Evolutionary conservation across 352 stramenopile genomes (phyloP).

Genomic region (Aphanomyces cochlioides): DNA sequence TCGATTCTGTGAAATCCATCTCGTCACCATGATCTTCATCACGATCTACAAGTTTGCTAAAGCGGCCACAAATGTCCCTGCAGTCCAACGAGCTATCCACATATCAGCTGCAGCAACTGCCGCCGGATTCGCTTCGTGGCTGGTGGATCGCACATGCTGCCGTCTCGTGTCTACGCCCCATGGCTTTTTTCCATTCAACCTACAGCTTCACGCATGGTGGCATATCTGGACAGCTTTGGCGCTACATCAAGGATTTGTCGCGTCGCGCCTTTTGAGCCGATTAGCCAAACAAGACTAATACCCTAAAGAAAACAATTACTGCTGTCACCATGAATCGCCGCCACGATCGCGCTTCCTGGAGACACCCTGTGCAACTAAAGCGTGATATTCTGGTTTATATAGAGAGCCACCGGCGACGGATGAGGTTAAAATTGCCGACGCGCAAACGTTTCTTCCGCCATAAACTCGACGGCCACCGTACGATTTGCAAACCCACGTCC

Average conservation of each 20-base stretch:
- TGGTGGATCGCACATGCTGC: neutral
- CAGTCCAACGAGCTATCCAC: neutral
- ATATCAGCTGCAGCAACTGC: neutral
- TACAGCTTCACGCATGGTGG: constrained; percentile 13
- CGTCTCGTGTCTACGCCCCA: neutral
- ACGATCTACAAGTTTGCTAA: neutral
- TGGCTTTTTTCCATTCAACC: neutral
- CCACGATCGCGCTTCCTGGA: neutral
- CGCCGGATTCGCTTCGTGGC: neutral
- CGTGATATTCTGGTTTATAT: neutral
- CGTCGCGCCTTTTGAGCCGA: neutral
- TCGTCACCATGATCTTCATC: constrained; percentile 8
- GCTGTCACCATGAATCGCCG: neutral
- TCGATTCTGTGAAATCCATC: constrained; percentile 9
- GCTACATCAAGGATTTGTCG: neutral
- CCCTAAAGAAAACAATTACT: neutral
- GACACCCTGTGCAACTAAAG: constrained; percentile 1
- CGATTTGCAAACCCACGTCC: constrained; percentile 92
- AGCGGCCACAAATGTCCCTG: neutral
- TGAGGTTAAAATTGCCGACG: constrained; percentile 51
- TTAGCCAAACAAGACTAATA: constrained; percentile 3
- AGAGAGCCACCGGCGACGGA: neutral
- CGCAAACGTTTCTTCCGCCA: constrained; percentile 86
- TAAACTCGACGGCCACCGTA: constrained; percentile 86
- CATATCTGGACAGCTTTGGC: constrained; percentile 1